phyloP scores from a whole-genome alignment of 2,329 filamentous ascomycete genomes.

The Colletotrichum sp. region DNA sequence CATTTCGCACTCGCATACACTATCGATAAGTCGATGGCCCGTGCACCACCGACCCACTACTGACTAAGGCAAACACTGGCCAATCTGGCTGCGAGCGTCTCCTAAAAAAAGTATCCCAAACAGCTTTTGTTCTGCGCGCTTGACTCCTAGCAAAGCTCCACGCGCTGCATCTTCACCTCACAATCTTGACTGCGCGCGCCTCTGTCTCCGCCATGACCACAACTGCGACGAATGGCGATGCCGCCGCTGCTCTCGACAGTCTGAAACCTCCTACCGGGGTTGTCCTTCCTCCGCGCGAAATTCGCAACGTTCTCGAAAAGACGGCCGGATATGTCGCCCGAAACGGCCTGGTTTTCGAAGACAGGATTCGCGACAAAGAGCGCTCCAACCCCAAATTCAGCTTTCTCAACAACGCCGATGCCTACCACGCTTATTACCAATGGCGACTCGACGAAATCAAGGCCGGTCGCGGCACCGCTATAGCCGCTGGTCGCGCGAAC shows the following conservation, averaged over 20 bases:
- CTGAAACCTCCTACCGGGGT: slow-evolving; percentile 82
- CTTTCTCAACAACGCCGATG: slow-evolving; percentile 80
- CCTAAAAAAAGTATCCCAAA: background rate
- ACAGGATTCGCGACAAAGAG: slow-evolving; percentile 86
- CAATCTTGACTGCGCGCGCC: slow-evolving; percentile 19
- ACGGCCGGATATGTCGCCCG: slow-evolving; percentile 88
- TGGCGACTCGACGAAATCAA: slow-evolving; percentile 90
- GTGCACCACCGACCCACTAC: background rate
- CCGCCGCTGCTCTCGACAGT: slow-evolving; percentile 61
- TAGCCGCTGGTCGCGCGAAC: slow-evolving; percentile 76
- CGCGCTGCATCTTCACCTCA: slow-evolving; percentile 11
- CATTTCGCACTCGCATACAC: background rate
- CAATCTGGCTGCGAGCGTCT: background rate
- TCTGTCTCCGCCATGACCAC: slow-evolving; percentile 36
- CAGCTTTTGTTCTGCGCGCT: background rate
- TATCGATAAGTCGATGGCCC: background rate
- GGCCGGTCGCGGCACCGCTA: slow-evolving; percentile 79
- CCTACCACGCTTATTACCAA: slow-evolving; percentile 86
- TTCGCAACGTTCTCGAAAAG: slow-evolving; percentile 87
- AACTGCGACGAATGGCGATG: slow-evolving; percentile 56
- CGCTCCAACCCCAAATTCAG: slow-evolving; percentile 87
- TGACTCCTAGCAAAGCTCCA: slow-evolving; percentile 19
- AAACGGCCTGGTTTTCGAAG: slow-evolving; percentile 74
- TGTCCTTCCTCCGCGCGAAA: slow-evolving; percentile 87
- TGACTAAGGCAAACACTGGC: slow-evolving; percentile 1